Percentiles rank a stretch among this genome's conserved stretches.
These are phyloP conservation scores for Akanthomyces dipterigenus DNA, from an alignment of 2,329 filamentous ascomycete genomes.

Conservation along the genomic window DNA sequence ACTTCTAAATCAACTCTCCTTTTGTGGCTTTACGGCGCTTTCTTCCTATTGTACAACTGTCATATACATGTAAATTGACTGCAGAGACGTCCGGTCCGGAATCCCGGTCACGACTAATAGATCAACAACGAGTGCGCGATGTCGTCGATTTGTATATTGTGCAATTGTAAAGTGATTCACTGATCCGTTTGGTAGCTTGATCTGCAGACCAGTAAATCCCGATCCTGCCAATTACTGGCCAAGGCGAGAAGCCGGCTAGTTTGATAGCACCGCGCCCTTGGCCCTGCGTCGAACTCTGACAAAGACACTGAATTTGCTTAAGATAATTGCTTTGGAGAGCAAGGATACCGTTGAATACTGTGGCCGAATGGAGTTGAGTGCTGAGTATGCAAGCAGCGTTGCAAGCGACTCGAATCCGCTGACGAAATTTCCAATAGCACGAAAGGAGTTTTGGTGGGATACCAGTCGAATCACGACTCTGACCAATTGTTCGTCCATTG, in stretches of 20 bases:
- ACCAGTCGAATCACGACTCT: conserved; percentile 15
- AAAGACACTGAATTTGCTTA: background rate
- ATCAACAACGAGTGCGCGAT: too few species aligned
- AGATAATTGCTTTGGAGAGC: background rate
- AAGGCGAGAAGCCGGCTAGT: background rate
- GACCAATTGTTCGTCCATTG: conserved; percentile 29
- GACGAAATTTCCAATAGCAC: too few species aligned
- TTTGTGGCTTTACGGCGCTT: background rate
- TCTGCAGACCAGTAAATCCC: background rate
- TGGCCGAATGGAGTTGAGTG: background rate
- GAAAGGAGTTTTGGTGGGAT: background rate
- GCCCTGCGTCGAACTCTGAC: too few species aligned
- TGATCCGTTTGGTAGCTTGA: background rate
- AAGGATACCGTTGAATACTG: background rate
- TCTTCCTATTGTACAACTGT: background rate
- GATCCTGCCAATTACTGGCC: background rate
- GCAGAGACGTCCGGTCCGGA: background rate
- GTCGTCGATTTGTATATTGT: background rate
- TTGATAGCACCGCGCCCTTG: too few species aligned
- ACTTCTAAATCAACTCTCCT: background rate
- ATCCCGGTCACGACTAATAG: too few species aligned
- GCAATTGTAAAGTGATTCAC: background rate
- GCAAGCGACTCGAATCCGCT: background rate
- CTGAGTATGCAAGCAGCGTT: background rate
- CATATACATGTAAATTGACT: background rate